phyloP scores from a whole-genome alignment of 768 basidiomycete species.

The Serendipita sp. region DNA sequence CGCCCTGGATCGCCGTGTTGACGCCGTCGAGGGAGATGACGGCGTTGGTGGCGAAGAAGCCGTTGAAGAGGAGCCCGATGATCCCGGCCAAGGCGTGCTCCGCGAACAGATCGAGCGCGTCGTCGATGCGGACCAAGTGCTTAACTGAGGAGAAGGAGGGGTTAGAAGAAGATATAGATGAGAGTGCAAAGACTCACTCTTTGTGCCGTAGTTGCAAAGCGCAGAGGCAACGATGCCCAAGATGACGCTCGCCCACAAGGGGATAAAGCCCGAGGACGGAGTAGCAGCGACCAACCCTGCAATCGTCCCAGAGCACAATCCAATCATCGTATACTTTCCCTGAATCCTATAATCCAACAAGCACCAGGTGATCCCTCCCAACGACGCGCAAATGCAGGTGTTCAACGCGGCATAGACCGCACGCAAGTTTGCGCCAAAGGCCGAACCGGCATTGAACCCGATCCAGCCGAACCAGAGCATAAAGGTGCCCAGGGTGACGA shows the following conservation, averaged over 20 bases:
- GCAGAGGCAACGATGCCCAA: constrained; percentile 59
- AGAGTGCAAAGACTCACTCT: constrained; percentile 31
- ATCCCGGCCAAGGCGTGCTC: constrained; percentile 45
- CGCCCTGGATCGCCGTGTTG: constrained; percentile 36
- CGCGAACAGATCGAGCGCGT: constrained; percentile 84
- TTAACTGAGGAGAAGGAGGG: constrained; percentile 33
- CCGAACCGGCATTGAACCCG: constrained; percentile 85
- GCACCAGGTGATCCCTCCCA: constrained; percentile 71
- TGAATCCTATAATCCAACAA: constrained; percentile 53
- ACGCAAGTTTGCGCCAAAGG: constrained; percentile 76
- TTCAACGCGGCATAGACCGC: constrained; percentile 79
- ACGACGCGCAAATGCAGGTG: constrained; percentile 65
- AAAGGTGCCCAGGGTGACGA: constrained; percentile 70
- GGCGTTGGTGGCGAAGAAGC: constrained; percentile 50
- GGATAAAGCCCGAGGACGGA: constrained; percentile 70
- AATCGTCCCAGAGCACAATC: constrained; percentile 83
- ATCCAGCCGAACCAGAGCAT: constrained; percentile 74
- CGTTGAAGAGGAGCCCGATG: constrained; percentile 57
- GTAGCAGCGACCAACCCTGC: constrained; percentile 82
- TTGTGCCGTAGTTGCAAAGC: constrained; percentile 72
- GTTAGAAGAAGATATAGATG: too few relatives aligned
- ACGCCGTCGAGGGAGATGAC: constrained; percentile 58
- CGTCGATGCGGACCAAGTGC: constrained; percentile 56
- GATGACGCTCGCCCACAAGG: constrained; percentile 60
- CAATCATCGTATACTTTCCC: constrained; percentile 76